Conservation (phyloP, 2,329 filamentous ascomycete species). For the Chrysoporthe puriensis region DNA sequence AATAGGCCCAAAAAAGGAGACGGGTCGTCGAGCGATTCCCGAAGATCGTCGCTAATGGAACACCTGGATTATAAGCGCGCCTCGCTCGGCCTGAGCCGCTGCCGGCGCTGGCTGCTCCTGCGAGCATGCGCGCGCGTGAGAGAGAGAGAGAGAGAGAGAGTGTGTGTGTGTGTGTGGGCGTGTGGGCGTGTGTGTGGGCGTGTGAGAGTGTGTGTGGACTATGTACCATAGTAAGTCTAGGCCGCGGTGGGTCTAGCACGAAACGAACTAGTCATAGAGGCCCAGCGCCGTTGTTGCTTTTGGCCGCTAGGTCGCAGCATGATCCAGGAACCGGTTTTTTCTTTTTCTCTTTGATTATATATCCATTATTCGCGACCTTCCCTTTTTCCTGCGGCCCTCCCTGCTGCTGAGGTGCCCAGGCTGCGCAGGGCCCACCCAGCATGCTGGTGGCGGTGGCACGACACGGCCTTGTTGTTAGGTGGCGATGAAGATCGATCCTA, state of each 20-base stretch:
- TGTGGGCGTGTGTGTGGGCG: no score
- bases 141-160: no score
- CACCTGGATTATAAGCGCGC: not conserved
- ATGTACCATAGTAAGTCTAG: not conserved
- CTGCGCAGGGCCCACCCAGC: not conserved
- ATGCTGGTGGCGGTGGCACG: no score
- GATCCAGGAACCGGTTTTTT: not conserved
- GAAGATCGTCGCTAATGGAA: not conserved
- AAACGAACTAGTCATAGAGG: not conserved
- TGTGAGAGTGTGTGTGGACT: not conserved
- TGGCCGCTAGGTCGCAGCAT: not conserved
- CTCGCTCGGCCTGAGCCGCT: not conserved
- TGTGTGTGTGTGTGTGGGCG: no score
- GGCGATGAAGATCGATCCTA: conserved; percentile 7
- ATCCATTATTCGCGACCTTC: no score
- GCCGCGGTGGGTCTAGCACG: not conserved
- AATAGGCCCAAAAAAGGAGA: no score
- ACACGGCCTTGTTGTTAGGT: not conserved
- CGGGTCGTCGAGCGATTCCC: no score
- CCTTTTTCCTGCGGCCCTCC: not conserved
- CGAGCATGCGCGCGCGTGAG: no score
- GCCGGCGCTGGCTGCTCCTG: no score
- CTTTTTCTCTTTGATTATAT: no score
- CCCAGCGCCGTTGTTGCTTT: not conserved
- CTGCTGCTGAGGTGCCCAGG: not conserved